phyloP scores from a whole-genome alignment of 1,139 yeast species.

The Blastobotrys illinoisensis region DNA sequence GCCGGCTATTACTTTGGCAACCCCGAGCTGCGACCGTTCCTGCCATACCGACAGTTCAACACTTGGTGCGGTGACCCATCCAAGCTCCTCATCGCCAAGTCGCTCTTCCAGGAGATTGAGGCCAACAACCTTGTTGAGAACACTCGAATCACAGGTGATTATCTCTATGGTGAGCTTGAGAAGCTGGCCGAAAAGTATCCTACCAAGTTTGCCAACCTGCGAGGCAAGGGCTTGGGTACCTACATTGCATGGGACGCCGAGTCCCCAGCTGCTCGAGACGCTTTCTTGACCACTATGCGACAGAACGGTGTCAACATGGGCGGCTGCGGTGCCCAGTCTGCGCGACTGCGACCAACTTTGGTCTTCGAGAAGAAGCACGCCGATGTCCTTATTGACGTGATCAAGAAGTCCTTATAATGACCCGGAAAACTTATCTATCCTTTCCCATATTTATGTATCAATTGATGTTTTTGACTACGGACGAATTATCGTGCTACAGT shows the following conservation, averaged over 20 bases:
- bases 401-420: conserved; percentile 26
- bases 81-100: conserved; percentile 64
- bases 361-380: conserved; percentile 74
- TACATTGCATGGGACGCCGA: conserved; percentile 74
- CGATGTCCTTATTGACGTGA: conserved; percentile 47
- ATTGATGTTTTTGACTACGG: background rate
- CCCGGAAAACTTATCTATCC: background rate
- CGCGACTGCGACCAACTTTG: conserved; percentile 73
- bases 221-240: conserved; percentile 81
- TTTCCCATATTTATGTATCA: background rate
- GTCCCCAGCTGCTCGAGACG: conserved; percentile 49
- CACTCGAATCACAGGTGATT: conserved; percentile 57
- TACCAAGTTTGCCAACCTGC: conserved; percentile 45
- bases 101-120: conserved; percentile 58
- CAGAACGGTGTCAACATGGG: conserved; percentile 67
- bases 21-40: conserved; percentile 62
- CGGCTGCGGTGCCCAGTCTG: conserved; percentile 70
- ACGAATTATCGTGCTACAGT: no score
- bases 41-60: conserved; percentile 79
- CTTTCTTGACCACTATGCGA: conserved; percentile 53
- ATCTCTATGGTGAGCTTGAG: conserved; percentile 51
- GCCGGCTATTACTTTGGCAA: conserved; percentile 78
- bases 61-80: conserved; percentile 93
- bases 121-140: conserved; percentile 53
- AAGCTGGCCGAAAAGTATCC: conserved; percentile 50